Conservation (phyloP, 2,329 filamentous ascomycete genomes). For the Blumeria hordei region DNA sequence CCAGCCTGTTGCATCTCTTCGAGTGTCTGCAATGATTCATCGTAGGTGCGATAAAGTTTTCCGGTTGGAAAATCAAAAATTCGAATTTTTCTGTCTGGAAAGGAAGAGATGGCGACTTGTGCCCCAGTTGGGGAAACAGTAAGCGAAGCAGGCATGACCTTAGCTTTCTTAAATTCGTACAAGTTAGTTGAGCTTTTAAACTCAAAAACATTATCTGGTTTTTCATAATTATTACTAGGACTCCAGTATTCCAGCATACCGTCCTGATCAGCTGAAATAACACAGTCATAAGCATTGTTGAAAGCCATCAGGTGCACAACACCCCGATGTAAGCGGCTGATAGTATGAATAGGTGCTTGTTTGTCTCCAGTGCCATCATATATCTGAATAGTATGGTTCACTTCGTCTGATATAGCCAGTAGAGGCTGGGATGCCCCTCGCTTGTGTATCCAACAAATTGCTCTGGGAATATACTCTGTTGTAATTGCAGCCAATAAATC, state of each 20-base stretch:
- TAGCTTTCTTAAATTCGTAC: constrained; percentile 93
- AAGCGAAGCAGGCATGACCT: constrained; percentile 58
- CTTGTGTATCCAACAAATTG: constrained; percentile 77
- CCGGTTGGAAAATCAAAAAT: constrained; percentile 80
- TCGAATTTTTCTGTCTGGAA: constrained; percentile 80
- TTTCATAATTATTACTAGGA: constrained; percentile 58
- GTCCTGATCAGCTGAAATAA: constrained; percentile 65
- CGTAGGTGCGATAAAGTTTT: constrained; percentile 78
- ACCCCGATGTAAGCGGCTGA: constrained; percentile 58
- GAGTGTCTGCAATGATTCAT: constrained; percentile 73
- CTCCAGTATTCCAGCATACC: constrained; percentile 97
- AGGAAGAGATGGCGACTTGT: constrained; percentile 70
- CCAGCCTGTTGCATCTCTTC: constrained; percentile 95
- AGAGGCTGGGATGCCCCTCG: constrained; percentile 71
- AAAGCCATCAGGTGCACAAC: constrained; percentile 70
- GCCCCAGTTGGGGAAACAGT: constrained; percentile 68
- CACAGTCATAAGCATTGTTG: constrained; percentile 74
- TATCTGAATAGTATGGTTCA: constrained; percentile 48
- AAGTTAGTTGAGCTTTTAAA: constrained; percentile 86
- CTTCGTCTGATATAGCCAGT: constrained; percentile 59
- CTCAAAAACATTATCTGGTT: constrained; percentile 74
- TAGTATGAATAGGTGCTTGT: constrained; percentile 47
- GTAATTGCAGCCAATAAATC: constrained; percentile 64
- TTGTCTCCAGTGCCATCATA: constrained; percentile 80
- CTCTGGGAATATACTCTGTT: constrained; percentile 51